A percentile compares a stretch with the other conserved stretches of the same genome.
Evolutionary conservation across 2,329 filamentous ascomycete genomes (phyloP).

Genomic region (Aureobasidium musti): DNA sequence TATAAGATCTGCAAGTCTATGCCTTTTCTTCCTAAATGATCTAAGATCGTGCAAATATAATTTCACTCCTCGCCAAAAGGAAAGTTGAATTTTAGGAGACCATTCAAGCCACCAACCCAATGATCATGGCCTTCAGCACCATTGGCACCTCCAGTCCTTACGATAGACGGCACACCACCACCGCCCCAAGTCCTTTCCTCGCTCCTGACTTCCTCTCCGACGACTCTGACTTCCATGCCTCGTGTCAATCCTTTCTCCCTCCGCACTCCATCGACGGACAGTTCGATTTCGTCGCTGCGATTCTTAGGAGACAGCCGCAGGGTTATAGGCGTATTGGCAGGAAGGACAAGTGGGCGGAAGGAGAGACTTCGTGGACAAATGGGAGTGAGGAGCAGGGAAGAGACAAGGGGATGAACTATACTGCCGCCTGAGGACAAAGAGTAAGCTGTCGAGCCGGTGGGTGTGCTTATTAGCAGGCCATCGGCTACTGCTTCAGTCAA

Average conservation of each 20-base stretch:
- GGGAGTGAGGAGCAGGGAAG: slow-evolving; percentile 84
- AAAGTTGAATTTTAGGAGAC: slow-evolving; percentile 94
- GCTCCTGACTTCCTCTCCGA: slow-evolving; percentile 73
- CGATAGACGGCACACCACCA: slow-evolving; percentile 89
- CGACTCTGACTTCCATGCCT: slow-evolving; percentile 76
- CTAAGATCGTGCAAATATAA: too few relatives aligned
- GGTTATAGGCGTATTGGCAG: slow-evolving; percentile 79
- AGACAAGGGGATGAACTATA: slow-evolving; percentile 91
- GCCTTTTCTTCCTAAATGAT: too few relatives aligned
- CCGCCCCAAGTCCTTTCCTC: slow-evolving; percentile 61
- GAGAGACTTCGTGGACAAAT: slow-evolving; percentile 91
- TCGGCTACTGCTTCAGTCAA: slow-evolving; percentile 93
- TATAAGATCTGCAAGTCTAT: too few relatives aligned
- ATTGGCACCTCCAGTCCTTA: slow-evolving; percentile 60
- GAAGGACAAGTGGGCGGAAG: slow-evolving; percentile 87
- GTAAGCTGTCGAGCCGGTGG: slow-evolving; percentile 94
- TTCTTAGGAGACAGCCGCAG: slow-evolving; percentile 71
- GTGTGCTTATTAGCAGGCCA: slow-evolving; percentile 90
- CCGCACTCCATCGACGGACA: slow-evolving; percentile 53
- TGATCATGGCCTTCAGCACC: slow-evolving; percentile 69
- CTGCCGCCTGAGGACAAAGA: slow-evolving; percentile 88
- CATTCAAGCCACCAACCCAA: slow-evolving; percentile 94
- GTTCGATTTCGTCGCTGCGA: slow-evolving; percentile 52
- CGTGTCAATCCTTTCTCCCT: slow-evolving; percentile 47
- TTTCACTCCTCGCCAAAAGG: slow-evolving; percentile 79